A percentile compares a stretch with the other conserved stretches of the same genome.
phyloP scores from a whole-genome alignment of 768 basidiomycete genomes.

The Podaxis sp. region DNA sequence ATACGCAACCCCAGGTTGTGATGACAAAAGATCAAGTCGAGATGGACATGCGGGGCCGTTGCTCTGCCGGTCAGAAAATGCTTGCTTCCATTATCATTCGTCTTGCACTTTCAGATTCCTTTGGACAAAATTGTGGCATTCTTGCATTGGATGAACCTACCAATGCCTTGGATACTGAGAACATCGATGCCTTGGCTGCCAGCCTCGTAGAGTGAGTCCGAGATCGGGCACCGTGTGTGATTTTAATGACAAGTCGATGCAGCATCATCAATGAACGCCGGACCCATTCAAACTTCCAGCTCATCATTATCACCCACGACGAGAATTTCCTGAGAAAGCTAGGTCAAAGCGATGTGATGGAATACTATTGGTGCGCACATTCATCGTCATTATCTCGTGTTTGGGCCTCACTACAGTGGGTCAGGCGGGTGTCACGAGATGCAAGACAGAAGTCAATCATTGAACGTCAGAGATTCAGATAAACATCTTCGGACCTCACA shows the following conservation, averaged over 20 bases:
- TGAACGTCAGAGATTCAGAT: conserved; percentile 67
- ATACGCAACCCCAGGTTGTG: conserved; percentile 65
- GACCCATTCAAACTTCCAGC: conserved; percentile 89
- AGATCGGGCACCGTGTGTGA: conserved; percentile 4
- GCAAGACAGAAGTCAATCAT: conserved; percentile 77
- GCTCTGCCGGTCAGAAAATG: conserved; percentile 99
- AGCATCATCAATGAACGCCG: conserved; percentile 95
- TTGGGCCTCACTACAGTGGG: conserved; percentile 8
- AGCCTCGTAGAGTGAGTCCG: conserved; percentile 85
- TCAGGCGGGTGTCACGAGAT: conserved; percentile 78
- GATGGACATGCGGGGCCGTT: conserved; percentile 99
- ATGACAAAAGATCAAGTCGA: conserved; percentile 99
- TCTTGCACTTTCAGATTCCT: conserved; percentile 94
- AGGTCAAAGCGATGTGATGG: conserved; percentile 90
- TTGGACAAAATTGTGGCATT: conserved; percentile 97
- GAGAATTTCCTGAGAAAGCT: conserved; percentile 92
- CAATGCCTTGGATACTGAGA: conserved; percentile 94
- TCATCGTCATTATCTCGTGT: conserved; percentile 2
- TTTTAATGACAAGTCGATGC: conserved; percentile 12
- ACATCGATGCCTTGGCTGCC: conserved; percentile 90
- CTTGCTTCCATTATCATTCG: conserved; percentile 97
- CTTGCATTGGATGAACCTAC: conserved; percentile 98
- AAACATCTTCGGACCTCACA: conserved; percentile 10
- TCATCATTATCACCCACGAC: conserved; percentile 96
- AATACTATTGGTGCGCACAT: conserved; percentile 82